Percentiles rank a stretch among this genome's conserved stretches.
These are phyloP conservation scores for Ballota nigra DNA, from an alignment of 257 asterid genomes.

Conservation along the genomic window DNA sequence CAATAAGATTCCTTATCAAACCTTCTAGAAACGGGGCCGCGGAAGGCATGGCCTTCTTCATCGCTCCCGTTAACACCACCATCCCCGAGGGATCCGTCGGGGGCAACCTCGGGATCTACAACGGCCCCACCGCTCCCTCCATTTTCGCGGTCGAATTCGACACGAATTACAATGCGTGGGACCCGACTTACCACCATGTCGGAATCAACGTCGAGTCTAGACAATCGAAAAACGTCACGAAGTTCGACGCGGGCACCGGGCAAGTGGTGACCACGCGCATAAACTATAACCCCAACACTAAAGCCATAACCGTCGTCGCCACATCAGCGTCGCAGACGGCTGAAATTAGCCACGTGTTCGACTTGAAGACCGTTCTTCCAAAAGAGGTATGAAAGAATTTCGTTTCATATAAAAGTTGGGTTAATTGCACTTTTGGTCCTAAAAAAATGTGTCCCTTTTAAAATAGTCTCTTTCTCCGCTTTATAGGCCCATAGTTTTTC, in stretches of 20 bases:
- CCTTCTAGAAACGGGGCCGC: neutral
- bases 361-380: neutral
- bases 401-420: no score
- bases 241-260: neutral
- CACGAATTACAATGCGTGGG: neutral
- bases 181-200: neutral
- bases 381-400: no score
- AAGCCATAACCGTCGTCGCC: neutral
- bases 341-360: neutral
- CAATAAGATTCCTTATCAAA: neutral
- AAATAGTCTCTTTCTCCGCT: no score
- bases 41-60: neutral
- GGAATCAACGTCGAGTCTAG: neutral
- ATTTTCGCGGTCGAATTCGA: conserved; percentile 1
- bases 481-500: no score
- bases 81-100: neutral
- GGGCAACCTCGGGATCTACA: neutral
- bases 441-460: no score
- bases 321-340: neutral
- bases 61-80: neutral
- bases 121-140: neutral
- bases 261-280: neutral
- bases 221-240: neutral
- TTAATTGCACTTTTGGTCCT: no score
- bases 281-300: neutral